Base-by-base conservation (phyloP, 1,284 basidiomycete genomes). In the Cutaneotrichosporon dermatis region DNA sequence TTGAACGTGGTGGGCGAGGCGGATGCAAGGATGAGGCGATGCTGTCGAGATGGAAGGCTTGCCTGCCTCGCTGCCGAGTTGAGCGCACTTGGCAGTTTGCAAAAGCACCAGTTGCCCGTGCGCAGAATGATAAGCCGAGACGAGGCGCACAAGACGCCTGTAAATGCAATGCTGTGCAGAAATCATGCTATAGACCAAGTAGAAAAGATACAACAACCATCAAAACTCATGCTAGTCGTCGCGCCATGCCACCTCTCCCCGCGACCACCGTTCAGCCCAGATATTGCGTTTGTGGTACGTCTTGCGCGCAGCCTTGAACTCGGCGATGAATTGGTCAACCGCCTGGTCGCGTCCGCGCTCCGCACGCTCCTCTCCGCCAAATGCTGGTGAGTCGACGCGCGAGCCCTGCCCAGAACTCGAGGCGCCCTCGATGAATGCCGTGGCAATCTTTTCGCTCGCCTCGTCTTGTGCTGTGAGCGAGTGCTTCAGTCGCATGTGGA, bases 381-480 rank as follows among this genome's bases (percentile, higher is more conserved):
- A 36, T 25, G 54, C 54, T 5, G 82, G 82, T 59, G 70, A 76
- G 57, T 71, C 72, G 46, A 74, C 69, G 48, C 80, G 57, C 15
- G 70, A 74, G 16, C 43, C 63, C n/a, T 54, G 53, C 35, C 76
- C 70, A 25, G 77, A 65, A 2, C 77, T 69, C 39, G 3, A 80
- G 76, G 25, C 25, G 0, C 83, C 82, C 50, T 89, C 87, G 37
- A 93, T 84, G 71, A 96, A 94, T 0, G 85, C 79, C 13, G 86
- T 84, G 0, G 91, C 90, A 34, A 93, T 78, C 6, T 85, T 81
- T 75, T 97, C 93, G 1, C 90, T 92, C 13, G 83, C 78, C 62
- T 92, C 91, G 67, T 97, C 93, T 76, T 94, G 92, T 25, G 88
- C 87, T 0, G 87, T 89, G 9, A 88, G 87, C 25, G 90, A 88